Evolutionary conservation across 2,329 filamentous ascomycete species (phyloP).

Genomic region (Phyllosticta capitalensis): DNA sequence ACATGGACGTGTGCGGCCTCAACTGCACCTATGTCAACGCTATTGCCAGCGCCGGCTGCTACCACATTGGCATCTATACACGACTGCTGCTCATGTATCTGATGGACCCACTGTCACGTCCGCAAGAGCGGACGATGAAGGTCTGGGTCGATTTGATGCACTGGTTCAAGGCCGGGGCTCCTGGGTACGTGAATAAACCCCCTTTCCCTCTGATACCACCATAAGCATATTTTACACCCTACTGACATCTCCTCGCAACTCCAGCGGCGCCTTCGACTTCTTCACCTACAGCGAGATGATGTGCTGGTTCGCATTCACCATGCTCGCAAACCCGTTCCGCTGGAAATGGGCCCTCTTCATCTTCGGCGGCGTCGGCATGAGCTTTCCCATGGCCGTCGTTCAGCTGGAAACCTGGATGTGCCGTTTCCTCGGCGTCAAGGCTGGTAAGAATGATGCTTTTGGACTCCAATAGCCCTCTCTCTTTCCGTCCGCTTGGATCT

Average conservation of each 20-base stretch:
- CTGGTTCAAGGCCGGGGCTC: conserved; percentile 57
- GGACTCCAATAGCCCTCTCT: too few relatives aligned
- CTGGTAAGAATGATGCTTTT: too few relatives aligned
- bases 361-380: conserved; percentile 62
- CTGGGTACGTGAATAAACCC: conserved; percentile 25
- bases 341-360: conserved; percentile 89
- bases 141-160: conserved; percentile 80
- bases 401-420: conserved; percentile 41
- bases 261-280: conserved; percentile 70
- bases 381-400: conserved; percentile 57
- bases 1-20: conserved; percentile 66
- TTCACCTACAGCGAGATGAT: conserved; percentile 79
- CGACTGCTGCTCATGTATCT: conserved; percentile 80
- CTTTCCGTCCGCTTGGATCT: too few relatives aligned
- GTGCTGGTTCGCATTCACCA: conserved; percentile 77
- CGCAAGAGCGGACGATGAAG: conserved; percentile 65
- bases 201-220: neutral
- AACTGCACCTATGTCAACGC: conserved; percentile 77
- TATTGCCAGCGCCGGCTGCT: conserved; percentile 76
- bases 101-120: conserved; percentile 65
- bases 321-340: conserved; percentile 71
- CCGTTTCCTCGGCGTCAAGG: too few relatives aligned
- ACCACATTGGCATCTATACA: conserved; percentile 85
- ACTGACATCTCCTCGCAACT: neutral
- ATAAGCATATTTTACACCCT: neutral